These are phyloP conservation scores for Penicillium manginii DNA, from an alignment of 495 filamentous ascomycete species.

Conservation along the genomic window DNA sequence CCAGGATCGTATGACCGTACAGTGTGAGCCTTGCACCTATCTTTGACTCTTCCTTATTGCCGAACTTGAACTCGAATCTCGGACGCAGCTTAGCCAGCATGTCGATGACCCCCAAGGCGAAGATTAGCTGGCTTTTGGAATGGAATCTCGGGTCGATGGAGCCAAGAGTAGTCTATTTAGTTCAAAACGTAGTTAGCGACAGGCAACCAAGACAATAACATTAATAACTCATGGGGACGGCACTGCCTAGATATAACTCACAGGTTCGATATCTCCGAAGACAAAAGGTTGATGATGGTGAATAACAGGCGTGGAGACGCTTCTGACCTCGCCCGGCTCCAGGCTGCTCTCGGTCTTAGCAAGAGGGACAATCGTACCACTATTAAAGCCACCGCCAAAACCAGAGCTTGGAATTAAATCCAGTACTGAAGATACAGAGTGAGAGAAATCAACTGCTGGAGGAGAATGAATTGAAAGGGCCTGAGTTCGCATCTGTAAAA, in stretches of 20 bases:
- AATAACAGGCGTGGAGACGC: too few relatives aligned
- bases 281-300: too few relatives aligned
- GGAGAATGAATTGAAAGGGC: too few relatives aligned
- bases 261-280: too few relatives aligned
- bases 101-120: conserved; percentile 36
- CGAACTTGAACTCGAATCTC: conserved; percentile 28
- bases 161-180: conserved; percentile 4
- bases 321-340: conserved; percentile 13
- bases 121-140: conserved; percentile 29
- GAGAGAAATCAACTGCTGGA: too few relatives aligned
- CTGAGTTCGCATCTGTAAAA: too few relatives aligned
- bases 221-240: too few relatives aligned
- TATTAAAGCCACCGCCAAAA: too few relatives aligned
- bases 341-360: conserved; percentile 16
- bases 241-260: too few relatives aligned
- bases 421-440: too few relatives aligned
- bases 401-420: too few relatives aligned
- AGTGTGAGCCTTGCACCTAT: conserved; percentile 36
- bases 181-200: background rate
- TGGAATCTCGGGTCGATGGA: conserved; percentile 10
- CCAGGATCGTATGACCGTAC: conserved; percentile 38
- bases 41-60: background rate
- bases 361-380: background rate
- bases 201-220: too few relatives aligned
- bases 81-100: conserved; percentile 31